A percentile compares a stretch with the other conserved stretches of the same genome.
phyloP scores from a whole-genome alignment of 305 asterid genomes.

The Fraxinus nigra region DNA sequence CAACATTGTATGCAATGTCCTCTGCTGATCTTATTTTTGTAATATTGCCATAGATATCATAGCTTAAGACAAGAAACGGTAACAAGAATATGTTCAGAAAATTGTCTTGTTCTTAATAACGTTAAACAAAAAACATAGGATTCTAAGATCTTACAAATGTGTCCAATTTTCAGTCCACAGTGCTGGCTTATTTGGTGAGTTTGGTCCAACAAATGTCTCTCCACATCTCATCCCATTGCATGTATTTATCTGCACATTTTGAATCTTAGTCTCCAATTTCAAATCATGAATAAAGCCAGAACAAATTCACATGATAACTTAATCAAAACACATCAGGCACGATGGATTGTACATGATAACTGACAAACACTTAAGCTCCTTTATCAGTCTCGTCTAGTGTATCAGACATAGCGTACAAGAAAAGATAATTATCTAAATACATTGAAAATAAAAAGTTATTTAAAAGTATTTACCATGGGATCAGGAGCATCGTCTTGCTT shows the following conservation, averaged over 20 bases:
- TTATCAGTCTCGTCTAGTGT: neutral
- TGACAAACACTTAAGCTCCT: neutral
- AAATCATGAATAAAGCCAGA: neutral
- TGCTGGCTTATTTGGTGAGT: slow-evolving; percentile 83
- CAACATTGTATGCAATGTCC: slow-evolving; percentile 70
- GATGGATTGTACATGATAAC: neutral
- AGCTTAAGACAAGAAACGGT: slow-evolving; percentile 38
- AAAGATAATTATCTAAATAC: neutral
- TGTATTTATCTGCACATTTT: slow-evolving; percentile 61
- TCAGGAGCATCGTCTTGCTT: slow-evolving; percentile 90
- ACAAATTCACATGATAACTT: neutral
- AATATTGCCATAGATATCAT: slow-evolving; percentile 60
- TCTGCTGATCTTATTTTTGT: slow-evolving; percentile 54
- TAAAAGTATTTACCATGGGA: slow-evolving; percentile 52
- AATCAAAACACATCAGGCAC: neutral
- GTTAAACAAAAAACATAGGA: neutral
- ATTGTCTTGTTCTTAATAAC: neutral
- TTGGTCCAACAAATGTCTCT: slow-evolving; percentile 82
- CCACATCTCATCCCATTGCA: slow-evolving; percentile 88
- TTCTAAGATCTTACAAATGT: slow-evolving; percentile 57
- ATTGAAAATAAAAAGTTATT: neutral
- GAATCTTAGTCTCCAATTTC: neutral
- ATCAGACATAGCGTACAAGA: neutral
- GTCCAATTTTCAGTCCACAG: slow-evolving; percentile 99
- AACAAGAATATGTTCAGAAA: neutral